Evolutionary conservation across 2,329 filamentous ascomycete genomes (phyloP), one percentile per base, ranked within the genome.

Genomic region (Hypoxylon sp.): DNA sequence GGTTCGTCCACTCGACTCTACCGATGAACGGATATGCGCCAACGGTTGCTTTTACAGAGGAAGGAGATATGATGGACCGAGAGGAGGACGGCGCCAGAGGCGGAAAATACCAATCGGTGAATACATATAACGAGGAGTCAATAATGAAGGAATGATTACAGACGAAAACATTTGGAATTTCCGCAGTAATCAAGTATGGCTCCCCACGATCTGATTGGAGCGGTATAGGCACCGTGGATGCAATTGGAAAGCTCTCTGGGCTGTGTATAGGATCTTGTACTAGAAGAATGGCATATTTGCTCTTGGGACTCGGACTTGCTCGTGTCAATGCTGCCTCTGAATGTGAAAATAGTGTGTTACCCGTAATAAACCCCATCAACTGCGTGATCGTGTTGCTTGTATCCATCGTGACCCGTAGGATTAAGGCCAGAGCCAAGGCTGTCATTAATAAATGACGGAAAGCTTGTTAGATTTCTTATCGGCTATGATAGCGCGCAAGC

Each of bases 71-170:
- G 58, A 58, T 11, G 46, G 32, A 9, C 25, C 23, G 48, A 59
- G 6, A 7, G 11, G 11, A 23, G 23, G 16, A 55, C 34, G 55
- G 43, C 8, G 29, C 14, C 25, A 30, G 45, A 47, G 46, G 57
- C 14, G 50, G 39, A 51, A 41, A 30, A 54, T 51, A 56, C 16
- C 50, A 55, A 50, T 50, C 47, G 19, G 29, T 45, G 52, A 45
- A 56, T 27, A 56, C 25, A 50, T 63, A 56, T 55, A 39, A n/a
- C 39, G 63, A 59, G 32, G 51, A 48, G 59, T 53, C 45, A 48
- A 29, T 66, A 59, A 66, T 63, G 63, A 66, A n/a, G 59, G 55
- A 55, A 67, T 23, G 63, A 66, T 52, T 37, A 56, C 60, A 53
- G 63, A 63, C 16, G 50, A 56, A 53, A 37, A 48, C 39, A 27